Conservation (phyloP, 1,139 yeast genomes). For the Saccharomycopsis phalli region DNA sequence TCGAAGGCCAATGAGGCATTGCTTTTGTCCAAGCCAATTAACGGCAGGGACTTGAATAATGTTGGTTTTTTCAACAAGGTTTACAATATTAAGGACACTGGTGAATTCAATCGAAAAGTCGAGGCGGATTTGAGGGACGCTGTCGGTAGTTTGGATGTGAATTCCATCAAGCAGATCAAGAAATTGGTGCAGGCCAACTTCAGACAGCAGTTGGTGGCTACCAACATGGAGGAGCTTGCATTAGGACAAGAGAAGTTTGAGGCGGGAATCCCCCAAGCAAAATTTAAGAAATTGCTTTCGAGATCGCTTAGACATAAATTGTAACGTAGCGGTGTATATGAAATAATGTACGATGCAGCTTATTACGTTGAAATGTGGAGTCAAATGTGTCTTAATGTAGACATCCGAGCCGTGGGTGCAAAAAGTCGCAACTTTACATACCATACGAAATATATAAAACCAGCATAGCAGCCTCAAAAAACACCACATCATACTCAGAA, state of each 20-base stretch:
- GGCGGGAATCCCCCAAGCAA: constrained; percentile 63
- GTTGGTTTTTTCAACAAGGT: constrained; percentile 51
- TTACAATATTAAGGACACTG: constrained; percentile 38
- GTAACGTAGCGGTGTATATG: too few species aligned
- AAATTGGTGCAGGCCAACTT: constrained; percentile 40
- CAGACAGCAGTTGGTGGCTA: constrained; percentile 38
- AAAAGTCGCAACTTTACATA: too few species aligned
- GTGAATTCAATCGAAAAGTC: constrained; percentile 52
- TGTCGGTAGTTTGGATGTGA: constrained; percentile 44
- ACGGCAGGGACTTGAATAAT: constrained; percentile 47
- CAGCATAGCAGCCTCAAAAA: too few species aligned
- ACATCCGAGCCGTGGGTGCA: too few species aligned
- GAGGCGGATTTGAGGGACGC: constrained; percentile 38
- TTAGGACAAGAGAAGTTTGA: constrained; percentile 65
- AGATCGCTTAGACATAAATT: constrained; percentile 58
- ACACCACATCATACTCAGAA: too few species aligned
- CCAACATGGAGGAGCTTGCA: constrained; percentile 58
- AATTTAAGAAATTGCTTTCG: constrained; percentile 49
- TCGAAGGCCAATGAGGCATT: constrained; percentile 69
- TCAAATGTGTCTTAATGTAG: too few species aligned
- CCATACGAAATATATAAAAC: too few species aligned
- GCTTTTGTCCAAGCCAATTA: constrained; percentile 57
- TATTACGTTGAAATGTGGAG: too few species aligned
- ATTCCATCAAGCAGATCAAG: constrained; percentile 57
- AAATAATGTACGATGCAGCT: too few species aligned